Conservation (phyloP, 352 stramenopile genomes). For the Pythium monospermum region DNA sequence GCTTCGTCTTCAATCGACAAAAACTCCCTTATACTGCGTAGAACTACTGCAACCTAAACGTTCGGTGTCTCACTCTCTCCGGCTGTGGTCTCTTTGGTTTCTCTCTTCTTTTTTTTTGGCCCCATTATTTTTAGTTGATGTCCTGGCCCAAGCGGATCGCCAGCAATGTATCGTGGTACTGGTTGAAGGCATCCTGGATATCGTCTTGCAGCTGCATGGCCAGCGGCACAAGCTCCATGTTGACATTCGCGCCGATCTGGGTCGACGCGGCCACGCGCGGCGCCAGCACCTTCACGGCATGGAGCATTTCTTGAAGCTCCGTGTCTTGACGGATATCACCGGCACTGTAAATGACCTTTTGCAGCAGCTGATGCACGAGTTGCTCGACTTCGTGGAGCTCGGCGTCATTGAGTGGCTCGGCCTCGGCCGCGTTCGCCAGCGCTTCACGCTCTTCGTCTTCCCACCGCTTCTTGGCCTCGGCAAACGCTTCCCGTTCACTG, state of each 20-base stretch:
- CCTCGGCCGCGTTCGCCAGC: slow-evolving; percentile 77
- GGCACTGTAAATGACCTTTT: slow-evolving; percentile 87
- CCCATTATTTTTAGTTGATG: slow-evolving; percentile 17
- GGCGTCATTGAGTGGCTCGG: slow-evolving; percentile 81
- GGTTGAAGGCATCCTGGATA: slow-evolving; percentile 88
- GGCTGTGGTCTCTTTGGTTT: background rate
- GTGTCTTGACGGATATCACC: slow-evolving; percentile 86
- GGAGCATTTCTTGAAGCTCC: slow-evolving; percentile 88
- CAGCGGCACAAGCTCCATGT: slow-evolving; percentile 84
- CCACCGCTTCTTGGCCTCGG: slow-evolving; percentile 82
- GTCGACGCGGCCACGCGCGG: slow-evolving; percentile 76
- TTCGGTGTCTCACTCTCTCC: too few species aligned
- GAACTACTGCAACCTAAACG: too few species aligned
- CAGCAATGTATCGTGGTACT: slow-evolving; percentile 89
- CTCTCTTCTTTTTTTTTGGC: slow-evolving; percentile 2
- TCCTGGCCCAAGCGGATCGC: slow-evolving; percentile 81
- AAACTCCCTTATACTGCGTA: too few species aligned
- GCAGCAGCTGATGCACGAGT: slow-evolving; percentile 80
- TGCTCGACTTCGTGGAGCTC: slow-evolving; percentile 88
- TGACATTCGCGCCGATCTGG: slow-evolving; percentile 84
- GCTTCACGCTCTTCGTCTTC: slow-evolving; percentile 86
- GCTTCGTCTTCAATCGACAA: background rate
- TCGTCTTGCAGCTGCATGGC: slow-evolving; percentile 89
- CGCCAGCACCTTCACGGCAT: slow-evolving; percentile 84
- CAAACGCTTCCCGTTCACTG: slow-evolving; percentile 84